Conservation (phyloP, 2,329 filamentous ascomycete species). For the Ascochyta clinopodiicola region DNA sequence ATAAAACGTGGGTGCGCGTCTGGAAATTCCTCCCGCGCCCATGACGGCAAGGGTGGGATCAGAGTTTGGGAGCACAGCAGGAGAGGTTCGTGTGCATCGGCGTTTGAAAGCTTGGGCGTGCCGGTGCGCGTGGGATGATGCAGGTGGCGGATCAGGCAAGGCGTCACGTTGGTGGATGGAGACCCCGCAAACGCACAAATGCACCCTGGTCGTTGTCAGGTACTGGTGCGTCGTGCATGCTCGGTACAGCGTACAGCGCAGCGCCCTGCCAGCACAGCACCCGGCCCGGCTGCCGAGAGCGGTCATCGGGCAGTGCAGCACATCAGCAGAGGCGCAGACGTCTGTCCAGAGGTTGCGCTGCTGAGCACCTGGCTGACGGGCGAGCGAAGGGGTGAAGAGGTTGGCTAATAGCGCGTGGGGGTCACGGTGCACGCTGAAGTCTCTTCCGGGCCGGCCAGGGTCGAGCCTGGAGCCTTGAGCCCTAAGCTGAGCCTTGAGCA, state of each 20-base stretch:
- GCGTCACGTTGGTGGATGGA: conserved; percentile 18
- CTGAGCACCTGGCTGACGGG: conserved; percentile 5
- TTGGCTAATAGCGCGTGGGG: conserved; percentile 50
- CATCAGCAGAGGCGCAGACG: conserved; percentile 8
- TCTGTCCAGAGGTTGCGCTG: background rate
- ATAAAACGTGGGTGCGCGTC: conserved; percentile 28
- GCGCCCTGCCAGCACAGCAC: conserved; percentile 12
- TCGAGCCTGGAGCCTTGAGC: conserved; percentile 17
- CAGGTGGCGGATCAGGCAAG: conserved; percentile 32
- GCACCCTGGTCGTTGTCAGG: conserved; percentile 38
- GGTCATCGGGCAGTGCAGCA: background rate
- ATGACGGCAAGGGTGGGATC: conserved; percentile 47
- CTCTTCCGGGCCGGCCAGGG: conserved; percentile 16
- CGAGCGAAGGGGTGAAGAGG: conserved; percentile 13
- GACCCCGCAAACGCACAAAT: conserved; percentile 44
- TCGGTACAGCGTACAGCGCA: conserved; percentile 10
- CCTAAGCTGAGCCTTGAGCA: conserved; percentile 14
- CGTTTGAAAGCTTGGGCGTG: conserved; percentile 40
- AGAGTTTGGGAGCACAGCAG: conserved; percentile 31
- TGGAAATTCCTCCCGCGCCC: conserved; percentile 38
- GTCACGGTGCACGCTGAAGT: conserved; percentile 27
- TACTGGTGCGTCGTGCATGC: conserved; percentile 34
- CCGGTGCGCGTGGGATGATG: conserved; percentile 42
- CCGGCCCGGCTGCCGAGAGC: conserved; percentile 24
- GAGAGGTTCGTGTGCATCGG: conserved; percentile 31